Evolutionary conservation across 371 early-diverging fungal genomes (phyloP), one percentile per base, ranked within the genome.

Genomic region (Mortierella sp.): DNA sequence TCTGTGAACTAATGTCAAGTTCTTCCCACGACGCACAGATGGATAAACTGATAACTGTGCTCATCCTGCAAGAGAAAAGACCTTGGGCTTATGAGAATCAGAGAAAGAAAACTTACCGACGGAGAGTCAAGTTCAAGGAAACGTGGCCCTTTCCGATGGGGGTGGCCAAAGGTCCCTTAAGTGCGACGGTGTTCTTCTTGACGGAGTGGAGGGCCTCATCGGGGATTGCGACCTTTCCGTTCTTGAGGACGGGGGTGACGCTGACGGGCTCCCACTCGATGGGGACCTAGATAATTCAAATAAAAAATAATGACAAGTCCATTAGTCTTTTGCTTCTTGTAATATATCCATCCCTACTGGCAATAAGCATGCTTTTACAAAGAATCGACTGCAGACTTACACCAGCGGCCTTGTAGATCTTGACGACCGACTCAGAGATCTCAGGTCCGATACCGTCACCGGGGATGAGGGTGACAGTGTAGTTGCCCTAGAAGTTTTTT

Each of bases 371-470:
- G 21, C 42, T 10, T 3, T 24, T 9, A 21, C 38, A 9, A 65
- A 3, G 21, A 65, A 42, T 65, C 21, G 68, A 38, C 24, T 65
- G 68, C 42, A 63, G 24, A 74, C 91, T 79, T 86, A 93, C 93
- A 89, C 95, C 94, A 83, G 97, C 98, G 65, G 98, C 99, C 76
- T 92, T 91, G 90, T 97, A 99, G 88, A 99, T 98, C 74, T 94
- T 89, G 92, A 96, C 94, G 72, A 99, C 99, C 19, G 97, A 96
- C 72, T 92, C 89, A 60, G 98, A 97, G 80, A 99, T 99, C 92
- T 99, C 99, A 65, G 99, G 99, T 76, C 99, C 99, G 83, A 99
- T 99, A 79, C 99, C 99, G 89, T 99, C 99, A 84, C 99, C 99
- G 55, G 99, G 99, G 84, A 99, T 99, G 78, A 99, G 90, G 75